Evolutionary conservation across 75 land plant species (phyloP), one percentile per base, ranked within the genome.

Genomic region (Pinus taeda): DNA sequence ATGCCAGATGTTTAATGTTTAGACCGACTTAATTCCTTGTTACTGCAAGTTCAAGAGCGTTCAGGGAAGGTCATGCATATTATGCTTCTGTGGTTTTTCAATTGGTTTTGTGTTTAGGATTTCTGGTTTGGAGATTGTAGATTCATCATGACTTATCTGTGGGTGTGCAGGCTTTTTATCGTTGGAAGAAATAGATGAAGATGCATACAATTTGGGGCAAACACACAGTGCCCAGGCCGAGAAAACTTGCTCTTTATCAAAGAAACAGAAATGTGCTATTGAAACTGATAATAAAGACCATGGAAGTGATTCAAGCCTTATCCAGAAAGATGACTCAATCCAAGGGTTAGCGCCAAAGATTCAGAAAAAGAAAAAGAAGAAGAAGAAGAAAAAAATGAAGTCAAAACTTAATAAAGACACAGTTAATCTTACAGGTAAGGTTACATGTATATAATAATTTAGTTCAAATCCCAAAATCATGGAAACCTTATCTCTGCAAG

Each of bases 151-250:
- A 49, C 12, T 49, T 11, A 9, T 49, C n/a, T 73, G 57, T 42
- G 26, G 79, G 76, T 63, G 26, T 81, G 75, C 57, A 94, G 98
- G 98, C 24, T 93, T 95, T 83, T 79, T 95, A 55, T 88, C 93
- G 5, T 81, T 95, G 57, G 98, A 95, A 76, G 98, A 95, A 90
- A 84, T 95, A 66, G 95, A 95, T 64, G 96, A 89, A 63, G 83
- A 86, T 65, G 86, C 75, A 26, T 92, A 85, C 65, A 78, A 81
- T 2, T 71, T 85, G n/a, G 39, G 45, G 37, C 36, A 73, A 55
- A 73, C n/a, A 21, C 59, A 73, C 36, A 57, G 37, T 57, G 37
- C 36, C 18, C 58, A 26, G 24, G 6, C 74, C 17, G 59, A 73
- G 33, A 57, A 57, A 57, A 57, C 74, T 26, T 26, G 57, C 29